Evolutionary conservation across 2,329 filamentous ascomycete genomes (phyloP).

Genomic region (Aspergillus ruber): DNA sequence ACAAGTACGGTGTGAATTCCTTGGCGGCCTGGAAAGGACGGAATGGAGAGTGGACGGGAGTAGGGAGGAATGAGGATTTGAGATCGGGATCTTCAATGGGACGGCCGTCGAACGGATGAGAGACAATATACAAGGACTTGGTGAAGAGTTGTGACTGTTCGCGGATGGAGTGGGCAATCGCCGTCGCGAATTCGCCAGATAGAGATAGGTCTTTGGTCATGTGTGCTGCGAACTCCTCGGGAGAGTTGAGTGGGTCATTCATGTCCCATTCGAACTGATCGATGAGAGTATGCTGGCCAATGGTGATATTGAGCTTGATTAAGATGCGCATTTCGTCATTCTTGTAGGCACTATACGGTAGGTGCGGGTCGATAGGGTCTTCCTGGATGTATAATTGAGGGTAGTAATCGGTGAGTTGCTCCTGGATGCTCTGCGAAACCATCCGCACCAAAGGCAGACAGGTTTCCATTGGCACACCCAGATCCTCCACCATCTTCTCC

Average conservation of each 20-base stretch:
- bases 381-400: constrained; percentile 86
- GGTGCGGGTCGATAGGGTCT: constrained; percentile 78
- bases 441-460: constrained; percentile 54
- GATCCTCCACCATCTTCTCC: constrained; percentile 81
- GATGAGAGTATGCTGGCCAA: constrained; percentile 85
- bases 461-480: constrained; percentile 64
- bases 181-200: constrained; percentile 91
- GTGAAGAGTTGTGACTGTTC: constrained; percentile 95
- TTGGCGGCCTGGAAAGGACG: constrained; percentile 87
- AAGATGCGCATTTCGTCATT: constrained; percentile 98
- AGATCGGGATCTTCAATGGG: constrained; percentile 90
- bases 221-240: constrained; percentile 84
- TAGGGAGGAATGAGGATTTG: constrained; percentile 74
- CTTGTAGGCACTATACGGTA: constrained; percentile 91
- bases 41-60: constrained; percentile 76
- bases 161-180: constrained; percentile 94
- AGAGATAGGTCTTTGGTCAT: constrained; percentile 88
- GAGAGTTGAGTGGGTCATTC: constrained; percentile 87
- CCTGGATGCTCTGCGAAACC: constrained; percentile 65
- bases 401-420: constrained; percentile 89
- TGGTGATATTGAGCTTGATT: constrained; percentile 95
- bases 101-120: constrained; percentile 90
- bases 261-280: constrained; percentile 99
- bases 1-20: constrained; percentile 88
- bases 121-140: constrained; percentile 83